Percentiles rank a stretch among this genome's conserved stretches.
Evolutionary conservation across 2,329 filamentous ascomycete genomes (phyloP).

Genomic region (Aspergillus intermedius): DNA sequence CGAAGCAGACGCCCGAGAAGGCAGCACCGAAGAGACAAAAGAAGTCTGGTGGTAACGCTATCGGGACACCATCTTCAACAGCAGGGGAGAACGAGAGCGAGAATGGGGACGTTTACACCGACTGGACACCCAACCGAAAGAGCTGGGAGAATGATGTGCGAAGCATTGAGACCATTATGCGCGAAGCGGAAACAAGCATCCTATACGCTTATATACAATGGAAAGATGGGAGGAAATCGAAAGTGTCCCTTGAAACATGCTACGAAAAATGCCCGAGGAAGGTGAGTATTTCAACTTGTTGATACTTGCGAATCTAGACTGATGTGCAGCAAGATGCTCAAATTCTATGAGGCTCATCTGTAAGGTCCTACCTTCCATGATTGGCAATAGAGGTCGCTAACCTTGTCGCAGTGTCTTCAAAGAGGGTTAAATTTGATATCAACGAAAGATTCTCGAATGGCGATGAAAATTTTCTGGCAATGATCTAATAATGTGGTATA

Average conservation of each 20-base stretch:
- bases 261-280: slow-evolving; percentile 39
- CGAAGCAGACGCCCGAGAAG: slow-evolving; percentile 19
- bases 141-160: slow-evolving; percentile 41
- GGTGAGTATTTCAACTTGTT: slow-evolving; percentile 18
- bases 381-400: slow-evolving; percentile 7
- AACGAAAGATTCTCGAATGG: neutral
- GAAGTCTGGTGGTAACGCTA: slow-evolving; percentile 15
- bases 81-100: neutral
- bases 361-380: slow-evolving; percentile 20
- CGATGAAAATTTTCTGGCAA: neutral
- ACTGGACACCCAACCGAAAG: slow-evolving; percentile 36
- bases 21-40: slow-evolving; percentile 22
- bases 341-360: slow-evolving; percentile 45
- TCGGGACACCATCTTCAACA: slow-evolving; percentile 14
- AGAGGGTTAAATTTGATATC: slow-evolving; percentile 15
- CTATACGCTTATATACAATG: slow-evolving; percentile 38
- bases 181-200: slow-evolving; percentile 25
- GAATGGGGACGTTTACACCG: slow-evolving; percentile 11
- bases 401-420: slow-evolving; percentile 28
- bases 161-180: slow-evolving; percentile 38
- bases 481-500: neutral
- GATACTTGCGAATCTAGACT: slow-evolving; percentile 3
- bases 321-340: slow-evolving; percentile 35
- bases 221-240: slow-evolving; percentile 40
- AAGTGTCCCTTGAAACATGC: slow-evolving; percentile 34